Conservation (phyloP, 495 filamentous ascomycete genomes). For the Sordaria brevicollis region DNA sequence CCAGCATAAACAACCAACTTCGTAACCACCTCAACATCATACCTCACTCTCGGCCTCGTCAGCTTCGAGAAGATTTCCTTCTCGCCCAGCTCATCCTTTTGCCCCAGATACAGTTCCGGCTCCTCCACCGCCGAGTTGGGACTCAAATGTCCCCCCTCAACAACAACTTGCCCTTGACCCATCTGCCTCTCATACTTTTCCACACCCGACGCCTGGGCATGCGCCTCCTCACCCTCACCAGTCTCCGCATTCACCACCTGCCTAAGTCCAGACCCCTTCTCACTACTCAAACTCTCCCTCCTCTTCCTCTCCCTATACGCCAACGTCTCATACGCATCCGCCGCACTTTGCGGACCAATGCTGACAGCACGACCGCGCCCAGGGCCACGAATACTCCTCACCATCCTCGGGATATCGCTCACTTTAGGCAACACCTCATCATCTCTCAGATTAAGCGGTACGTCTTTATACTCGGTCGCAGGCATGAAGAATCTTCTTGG, state of each 20-base stretch:
- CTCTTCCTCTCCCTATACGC: slow-evolving; percentile 81
- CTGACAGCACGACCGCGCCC: slow-evolving; percentile 70
- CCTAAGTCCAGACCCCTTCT: slow-evolving; percentile 7
- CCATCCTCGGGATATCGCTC: slow-evolving; percentile 67
- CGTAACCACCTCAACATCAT: slow-evolving; percentile 95
- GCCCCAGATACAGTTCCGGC: slow-evolving; percentile 22
- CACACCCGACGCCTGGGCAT: slow-evolving; percentile 15
- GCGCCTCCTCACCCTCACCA: slow-evolving; percentile 6
- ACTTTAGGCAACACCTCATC: slow-evolving; percentile 82
- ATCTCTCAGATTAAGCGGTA: slow-evolving; percentile 66
- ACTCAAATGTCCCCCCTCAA: slow-evolving; percentile 12
- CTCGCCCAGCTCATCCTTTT: slow-evolving; percentile 47
- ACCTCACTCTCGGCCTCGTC: slow-evolving; percentile 79
- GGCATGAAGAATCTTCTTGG: slow-evolving; percentile 83
- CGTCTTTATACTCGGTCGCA: slow-evolving; percentile 79
- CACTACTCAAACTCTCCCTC: slow-evolving; percentile 54
- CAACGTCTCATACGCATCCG: slow-evolving; percentile 90
- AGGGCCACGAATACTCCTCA: slow-evolving; percentile 71
- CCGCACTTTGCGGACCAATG: slow-evolving; percentile 86
- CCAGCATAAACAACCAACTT: slow-evolving; percentile 93
- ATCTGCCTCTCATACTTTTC: slow-evolving; percentile 31
- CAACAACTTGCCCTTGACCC: slow-evolving; percentile 62
- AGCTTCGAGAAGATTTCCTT: slow-evolving; percentile 77
- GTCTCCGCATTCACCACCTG: slow-evolving; percentile 9
- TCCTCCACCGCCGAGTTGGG: slow-evolving; percentile 5